Conservation (phyloP, 2,329 filamentous ascomycete species). For the Myriosclerotinia scirpicola region DNA sequence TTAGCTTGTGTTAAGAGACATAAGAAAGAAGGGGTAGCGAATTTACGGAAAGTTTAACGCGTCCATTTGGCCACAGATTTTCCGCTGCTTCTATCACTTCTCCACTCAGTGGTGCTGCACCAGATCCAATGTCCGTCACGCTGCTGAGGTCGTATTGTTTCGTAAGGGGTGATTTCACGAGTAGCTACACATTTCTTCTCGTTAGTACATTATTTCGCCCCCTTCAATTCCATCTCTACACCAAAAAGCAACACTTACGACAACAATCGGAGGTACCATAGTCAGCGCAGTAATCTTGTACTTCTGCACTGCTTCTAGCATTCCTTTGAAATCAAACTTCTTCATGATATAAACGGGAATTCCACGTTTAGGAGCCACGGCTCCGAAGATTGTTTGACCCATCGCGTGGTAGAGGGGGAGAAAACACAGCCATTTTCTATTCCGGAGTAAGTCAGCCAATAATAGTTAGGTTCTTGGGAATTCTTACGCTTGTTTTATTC, state of each 20-base stretch:
- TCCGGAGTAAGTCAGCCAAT: not conserved
- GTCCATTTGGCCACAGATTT: slow-evolving; percentile 65
- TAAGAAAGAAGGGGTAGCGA: not conserved
- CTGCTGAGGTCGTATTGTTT: slow-evolving; percentile 56
- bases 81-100: slow-evolving; percentile 75
- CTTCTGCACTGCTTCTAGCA: slow-evolving; percentile 39
- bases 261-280: slow-evolving; percentile 58
- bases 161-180: slow-evolving; percentile 57
- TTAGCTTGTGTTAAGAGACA: not conserved
- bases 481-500: slow-evolving; percentile 68
- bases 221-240: not conserved
- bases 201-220: not conserved
- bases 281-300: slow-evolving; percentile 55
- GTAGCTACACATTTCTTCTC: slow-evolving; percentile 48
- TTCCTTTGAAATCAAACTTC: slow-evolving; percentile 49
- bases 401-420: slow-evolving; percentile 19
- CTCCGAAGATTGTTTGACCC: slow-evolving; percentile 44
- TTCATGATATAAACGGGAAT: slow-evolving; percentile 58
- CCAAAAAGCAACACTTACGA: slow-evolving; percentile 42
- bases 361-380: slow-evolving; percentile 45
- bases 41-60: slow-evolving; percentile 59
- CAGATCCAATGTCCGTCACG: slow-evolving; percentile 78
- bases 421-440: slow-evolving; percentile 35
- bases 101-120: slow-evolving; percentile 76
- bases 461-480: slow-evolving; percentile 64